Base-by-base conservation (phyloP, 2,329 filamentous ascomycete genomes). In the Dryadomyces sulphureus region DNA sequence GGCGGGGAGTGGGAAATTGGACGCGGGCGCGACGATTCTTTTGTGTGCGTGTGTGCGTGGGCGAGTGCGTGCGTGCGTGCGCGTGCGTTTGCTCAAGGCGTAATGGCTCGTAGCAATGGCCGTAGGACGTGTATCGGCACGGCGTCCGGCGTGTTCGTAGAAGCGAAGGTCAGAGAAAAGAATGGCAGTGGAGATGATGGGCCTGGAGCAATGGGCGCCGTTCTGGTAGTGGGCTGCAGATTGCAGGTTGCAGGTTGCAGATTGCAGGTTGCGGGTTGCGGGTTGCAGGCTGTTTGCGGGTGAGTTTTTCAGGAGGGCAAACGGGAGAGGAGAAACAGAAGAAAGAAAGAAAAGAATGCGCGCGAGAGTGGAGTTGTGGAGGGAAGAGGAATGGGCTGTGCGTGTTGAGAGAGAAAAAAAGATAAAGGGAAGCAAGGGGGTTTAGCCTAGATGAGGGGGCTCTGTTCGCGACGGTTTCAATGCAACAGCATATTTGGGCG, bases 371-470 rank as follows among this genome's bases (percentile, higher is more conserved):
- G 42, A 38, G 32, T 21, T 38, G 42, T 25, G 42, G 32, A 38
- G 22, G 42, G 21, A 34, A 34, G 20, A 14, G 35, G n/a, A 38
- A 21, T 12, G 30, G 20, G 24, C 20, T 17, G n/a, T 20, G 32
- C 4, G 16, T 24, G n/a, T 22, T 24, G 20, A 36, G 20, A 36
- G 27, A 43, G 25, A 27, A 36, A 19, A 43, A 32, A 27, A 40
- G 35, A 45, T 39, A 40, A 40, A 40, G 41, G 41, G 25, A 43
- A 35, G 41, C 30, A 34, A 43, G 41, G 41, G 41, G 41, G 41
- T 24, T 9, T 16, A 14, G 32, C 17, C 14, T 35, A 12, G 14
- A n/a, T 12, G 41, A 24, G 27, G 30, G 25, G 40, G 27, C 22
- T 7, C 7, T 36, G 40, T 22, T 34, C 17, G 40, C 19, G 40